Base-by-base conservation (phyloP, 257 asterid genomes). In the Forsythia suspensa region DNA sequence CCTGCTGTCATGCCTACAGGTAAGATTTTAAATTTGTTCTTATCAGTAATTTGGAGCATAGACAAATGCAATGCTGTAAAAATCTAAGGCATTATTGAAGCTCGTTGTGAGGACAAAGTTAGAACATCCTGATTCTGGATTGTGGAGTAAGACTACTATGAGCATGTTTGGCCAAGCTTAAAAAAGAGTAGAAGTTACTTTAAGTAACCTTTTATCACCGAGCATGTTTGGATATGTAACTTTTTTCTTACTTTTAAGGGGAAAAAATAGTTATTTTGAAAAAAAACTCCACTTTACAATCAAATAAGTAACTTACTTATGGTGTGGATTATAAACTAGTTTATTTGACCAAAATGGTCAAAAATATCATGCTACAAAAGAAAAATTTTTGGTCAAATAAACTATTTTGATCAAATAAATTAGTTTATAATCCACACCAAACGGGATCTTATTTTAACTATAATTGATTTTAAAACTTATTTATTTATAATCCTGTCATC, bases 1-100 rank as follows among this genome's bases (percentile, higher is more conserved):
- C 99, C 72, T 93, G 99, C 76, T 95, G 99, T 74, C 98, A 92
- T 85, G 98, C 99, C 73, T 95, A 95, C 89, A 90, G 97, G 98
- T 95, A 82, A 11, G 8, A 39, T 59, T 73, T 74, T 51, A 40
- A 39, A 61, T 38, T 70, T 34, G 4, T 16, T 73, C n/a, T 44
- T 15, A 37, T 6, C 46, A 38, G 36, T 68, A 55, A 36, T 44
- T 44, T 24, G 70, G 72, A 74, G 68, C 59, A 66, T 70, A 41
- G 69, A 20, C 71, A 37, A 70, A 46, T 38, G 10, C 71, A 24
- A 13, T 70, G 44, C n/a, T 15, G 29, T 71, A 34, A 41, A 34
- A 3, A 7, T 29, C 7, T 42, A 8, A 3, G 59, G 57, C 57
- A 57, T 57, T n/a, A 57, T 65, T 38, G 34, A n/a, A 46, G 9